Evolutionary conservation across 345 rosid genomes (phyloP), one percentile per base, ranked within the genome.

Genomic region (Moricandia arvensis): DNA sequence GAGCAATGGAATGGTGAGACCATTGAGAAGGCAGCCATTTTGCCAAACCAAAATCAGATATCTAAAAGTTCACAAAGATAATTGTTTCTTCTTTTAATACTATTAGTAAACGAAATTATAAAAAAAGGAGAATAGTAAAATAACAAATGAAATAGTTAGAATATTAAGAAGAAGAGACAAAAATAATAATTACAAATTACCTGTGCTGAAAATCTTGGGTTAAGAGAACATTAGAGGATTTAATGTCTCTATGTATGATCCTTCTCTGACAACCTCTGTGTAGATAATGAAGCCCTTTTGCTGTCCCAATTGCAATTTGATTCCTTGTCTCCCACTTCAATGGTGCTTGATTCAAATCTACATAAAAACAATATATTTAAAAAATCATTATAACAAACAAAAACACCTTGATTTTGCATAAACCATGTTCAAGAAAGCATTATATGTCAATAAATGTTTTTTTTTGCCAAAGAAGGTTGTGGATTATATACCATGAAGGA

Each of bases 21-120:
- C 97, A 95, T 74, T 92, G 94, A 62, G 99, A 89, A 65, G 99
- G 97, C 73, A 95, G 88, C 99, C 97, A 95, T 79, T 95, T 95
- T 71, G 99, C 99, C 54, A 92, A 83, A 8, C 99, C 97, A 77
- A 95, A 95, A 85, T 95, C 97, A 59, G 99, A 91, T 66, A 95
- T 95, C 97, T 92, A 71, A 59, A 68, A 21, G 24, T 21, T 59
- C 6, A 38, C 31, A 41, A 11, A 0, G 53, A 47, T 13, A 30
- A 71, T 47, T 30, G 17, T 5, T 21, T 12, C 18, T 59, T 31
- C 41, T 61, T 43, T 58, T 10, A 6, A 73, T 27, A 58, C 6
- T 7, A 7, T 31, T 60, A 21, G 11, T 5, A 51, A 53, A 67
- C 9, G 3, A 34, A 69, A 57, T 13, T 8, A 58, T 9, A 57